Base-by-base conservation (phyloP, 176 grass and related monocot species). In the Carex littledalei region DNA sequence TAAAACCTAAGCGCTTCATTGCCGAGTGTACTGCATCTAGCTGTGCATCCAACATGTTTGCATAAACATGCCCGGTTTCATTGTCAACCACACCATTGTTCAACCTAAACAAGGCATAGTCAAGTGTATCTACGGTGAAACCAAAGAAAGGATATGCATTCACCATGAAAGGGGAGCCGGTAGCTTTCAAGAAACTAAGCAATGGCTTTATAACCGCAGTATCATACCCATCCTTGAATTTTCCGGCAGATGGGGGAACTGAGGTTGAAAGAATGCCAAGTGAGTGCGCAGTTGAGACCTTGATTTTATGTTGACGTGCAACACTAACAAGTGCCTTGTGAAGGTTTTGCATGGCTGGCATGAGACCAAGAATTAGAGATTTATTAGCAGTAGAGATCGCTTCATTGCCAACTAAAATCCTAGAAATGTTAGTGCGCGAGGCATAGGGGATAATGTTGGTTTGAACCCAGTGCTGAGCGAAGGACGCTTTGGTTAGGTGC, bases 61-160 rank as follows among this genome's bases (percentile, higher is more conserved):
- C 58, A 90, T 97, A 97, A 43, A 84, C 53, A 75, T 91, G 67
- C 14, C 92, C 81, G 0, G 94, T 84, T 39, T 76, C 65, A n/a
- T 49, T 16, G 87, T 97, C 92, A 34, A 67, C 22, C 67, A 90
- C 81, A 41, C 89, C 94, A 78, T 67, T 56, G 77, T 87, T 72
- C 39, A 87, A 17, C 78, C 92, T 49, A 88, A 97, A 97, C 62
- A 93, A 87, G 55, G 92, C 91, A 34, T 88, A 86, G 50, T 94
- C 92, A 3, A 97, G 87, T 17, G 90, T 75, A 59, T 91, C 91
- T 57, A 11, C 7, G 13, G 84, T 56, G 88, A 85, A 86, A 2
- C 86, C 89, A 70, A 94, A 92, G 92, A 94, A 97, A 16, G 94
- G 94, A 89, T 97, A 94, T 8, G 86, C 90, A 67, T 92, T 94